Percentiles rank a stretch among this genome's conserved stretches.
These are phyloP conservation scores for Yarrowia porcina DNA, from an alignment of 805 yeast species.

Conservation along the genomic window DNA sequence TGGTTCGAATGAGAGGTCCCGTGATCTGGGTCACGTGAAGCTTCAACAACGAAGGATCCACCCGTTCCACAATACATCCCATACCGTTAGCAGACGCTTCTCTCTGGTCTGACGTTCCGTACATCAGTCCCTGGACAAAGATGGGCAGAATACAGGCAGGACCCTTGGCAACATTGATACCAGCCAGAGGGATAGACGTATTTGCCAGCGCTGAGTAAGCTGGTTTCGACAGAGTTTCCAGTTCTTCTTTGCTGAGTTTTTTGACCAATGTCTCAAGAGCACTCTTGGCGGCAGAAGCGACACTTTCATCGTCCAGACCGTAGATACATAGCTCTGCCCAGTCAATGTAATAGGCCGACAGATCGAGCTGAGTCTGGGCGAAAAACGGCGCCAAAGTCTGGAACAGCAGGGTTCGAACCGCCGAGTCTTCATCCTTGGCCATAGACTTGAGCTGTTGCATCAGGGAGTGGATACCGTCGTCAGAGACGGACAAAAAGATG, in stretches of 20 bases:
- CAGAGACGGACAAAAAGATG: constrained; percentile 69
- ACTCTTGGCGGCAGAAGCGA: constrained; percentile 63
- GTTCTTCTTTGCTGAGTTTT: constrained; percentile 67
- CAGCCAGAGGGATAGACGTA: constrained; percentile 64
- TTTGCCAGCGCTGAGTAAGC: constrained; percentile 67
- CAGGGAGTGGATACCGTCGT: constrained; percentile 78
- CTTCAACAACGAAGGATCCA: constrained; percentile 67
- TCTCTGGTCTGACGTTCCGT: constrained; percentile 79
- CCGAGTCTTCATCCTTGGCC: constrained; percentile 70
- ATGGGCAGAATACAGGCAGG: constrained; percentile 86
- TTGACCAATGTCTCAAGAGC: constrained; percentile 65
- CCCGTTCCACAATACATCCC: constrained; percentile 78
- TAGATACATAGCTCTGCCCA: constrained; percentile 67
- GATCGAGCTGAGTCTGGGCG: constrained; percentile 57
- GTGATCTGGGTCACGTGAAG: constrained; percentile 90
- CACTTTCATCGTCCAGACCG: constrained; percentile 65
- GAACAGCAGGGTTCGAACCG: constrained; percentile 48
- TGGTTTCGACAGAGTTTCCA: constrained; percentile 78
- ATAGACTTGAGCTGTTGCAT: constrained; percentile 75
- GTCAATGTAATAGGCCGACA: constrained; percentile 69
- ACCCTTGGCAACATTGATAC: constrained; percentile 68
- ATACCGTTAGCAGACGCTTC: constrained; percentile 86
- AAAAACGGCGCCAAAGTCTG: constrained; percentile 73
- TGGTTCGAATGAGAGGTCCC: constrained; percentile 96
- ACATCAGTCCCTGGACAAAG: constrained; percentile 92